Evolutionary conservation across 1,139 yeast genomes (phyloP), one percentile per base, ranked within the genome.

Genomic region (Hyphopichia pseudoburtonii): DNA sequence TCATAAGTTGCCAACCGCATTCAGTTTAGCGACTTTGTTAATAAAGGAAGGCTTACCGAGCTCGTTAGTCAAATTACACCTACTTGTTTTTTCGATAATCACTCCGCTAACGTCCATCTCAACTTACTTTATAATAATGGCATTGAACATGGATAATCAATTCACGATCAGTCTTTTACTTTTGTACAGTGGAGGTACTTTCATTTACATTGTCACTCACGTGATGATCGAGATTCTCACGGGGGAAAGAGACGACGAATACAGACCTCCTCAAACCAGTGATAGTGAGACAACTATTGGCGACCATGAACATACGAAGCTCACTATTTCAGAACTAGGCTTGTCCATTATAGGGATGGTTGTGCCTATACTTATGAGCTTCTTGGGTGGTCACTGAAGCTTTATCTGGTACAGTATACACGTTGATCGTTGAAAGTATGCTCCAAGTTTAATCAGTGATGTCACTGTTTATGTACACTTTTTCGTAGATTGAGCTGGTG

Each of bases 1-100:
- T 22, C 95, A 85, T 64, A 85, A 85, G 54, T 66, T 85, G 4
- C 95, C 95, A 0, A 83, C 92, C 0, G 73, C 88, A 5, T 82
- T 85, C 54, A 85, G 90, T 33, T 68, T 86, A 32, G 60, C 78
- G 2, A 73, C 87, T 2, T 69, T 84, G 10, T 61, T 86, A 29
- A 53, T 75, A n/a, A 63, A 68, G 30, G 62, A 66, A 33, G 58
- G 58, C 5, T 47, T 63, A 2, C 43, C 56, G n/a, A 41, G 44
- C 7, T 44, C 47, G 12, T 53, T 56, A n/a, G 62, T 76, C 16
- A 61, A 64, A 36, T 53, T 66, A 17, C 78, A 77, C 44, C 52
- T 78, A 28, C 51, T 60, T 2, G 46, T 68, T 5, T 80, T 80
- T 54, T 66, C 84, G 1, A 46, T 65, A 4, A 64, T 78, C 12